Evolutionary conservation across 805 yeast species (phyloP).

Genomic region (Schizosaccharomyces cryophilus): DNA sequence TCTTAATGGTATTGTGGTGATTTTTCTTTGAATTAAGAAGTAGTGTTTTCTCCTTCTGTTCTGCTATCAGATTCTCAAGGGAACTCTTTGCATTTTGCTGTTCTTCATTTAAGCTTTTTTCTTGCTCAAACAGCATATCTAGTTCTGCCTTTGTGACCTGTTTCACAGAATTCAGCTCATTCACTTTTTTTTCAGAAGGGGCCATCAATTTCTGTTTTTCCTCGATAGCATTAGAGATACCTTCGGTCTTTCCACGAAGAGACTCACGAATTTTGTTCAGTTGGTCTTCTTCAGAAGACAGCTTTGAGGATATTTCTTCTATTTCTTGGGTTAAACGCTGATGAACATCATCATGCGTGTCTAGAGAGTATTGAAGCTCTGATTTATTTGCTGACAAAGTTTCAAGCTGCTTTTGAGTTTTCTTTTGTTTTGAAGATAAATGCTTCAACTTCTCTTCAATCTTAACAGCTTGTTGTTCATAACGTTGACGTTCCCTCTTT

Average conservation of each 20-base stretch:
- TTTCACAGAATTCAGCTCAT: conserved; percentile 35
- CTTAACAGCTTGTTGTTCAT: conserved; percentile 37
- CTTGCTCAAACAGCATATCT: conserved; percentile 29
- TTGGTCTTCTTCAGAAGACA: conserved; percentile 28
- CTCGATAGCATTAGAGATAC: conserved; percentile 39
- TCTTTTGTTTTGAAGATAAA: conserved; percentile 30
- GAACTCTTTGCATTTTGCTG: conserved; percentile 17
- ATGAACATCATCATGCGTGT: conserved; percentile 22
- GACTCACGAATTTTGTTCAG: conserved; percentile 39
- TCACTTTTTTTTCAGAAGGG: conserved; percentile 59
- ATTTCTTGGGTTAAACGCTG: conserved; percentile 22
- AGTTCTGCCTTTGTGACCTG: conserved; percentile 41
- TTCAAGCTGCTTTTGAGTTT: conserved; percentile 29
- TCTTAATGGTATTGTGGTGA: not conserved
- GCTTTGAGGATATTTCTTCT: conserved; percentile 19
- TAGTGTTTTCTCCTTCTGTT: conserved; percentile 20
- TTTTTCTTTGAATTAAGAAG: not conserved
- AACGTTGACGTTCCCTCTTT: conserved; percentile 14
- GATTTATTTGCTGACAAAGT: conserved; percentile 22
- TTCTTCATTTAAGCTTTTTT: conserved; percentile 21
- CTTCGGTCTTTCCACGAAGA: conserved; percentile 51
- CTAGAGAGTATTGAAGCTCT: conserved; percentile 24
- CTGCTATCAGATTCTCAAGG: conserved; percentile 19
- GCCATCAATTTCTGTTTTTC: conserved; percentile 38
- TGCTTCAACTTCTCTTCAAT: conserved; percentile 58